phyloP scores from a whole-genome alignment of 176 grass and related monocot species.

The Avena eriantha region DNA sequence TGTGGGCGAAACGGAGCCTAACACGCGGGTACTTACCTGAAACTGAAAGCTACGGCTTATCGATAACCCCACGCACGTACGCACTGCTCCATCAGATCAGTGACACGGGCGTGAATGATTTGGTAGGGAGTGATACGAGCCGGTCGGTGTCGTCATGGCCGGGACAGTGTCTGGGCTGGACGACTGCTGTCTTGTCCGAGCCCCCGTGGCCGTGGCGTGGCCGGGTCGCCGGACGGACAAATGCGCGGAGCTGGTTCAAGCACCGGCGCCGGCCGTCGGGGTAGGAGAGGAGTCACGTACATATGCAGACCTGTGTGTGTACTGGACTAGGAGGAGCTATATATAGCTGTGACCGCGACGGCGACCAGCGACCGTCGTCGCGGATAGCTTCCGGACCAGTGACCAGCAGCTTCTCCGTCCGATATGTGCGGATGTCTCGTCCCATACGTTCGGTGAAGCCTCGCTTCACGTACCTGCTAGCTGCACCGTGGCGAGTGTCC shows the following conservation, averaged over 20 bases:
- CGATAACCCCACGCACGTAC: neutral
- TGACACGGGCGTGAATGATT: too few species aligned
- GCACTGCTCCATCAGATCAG: too few species aligned
- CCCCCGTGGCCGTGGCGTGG: neutral
- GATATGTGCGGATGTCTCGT: too few species aligned
- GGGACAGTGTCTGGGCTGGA: neutral
- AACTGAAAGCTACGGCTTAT: neutral
- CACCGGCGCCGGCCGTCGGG: neutral
- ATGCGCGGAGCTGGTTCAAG: neutral
- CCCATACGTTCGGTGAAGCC: neutral
- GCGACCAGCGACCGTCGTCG: neutral
- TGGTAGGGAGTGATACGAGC: too few species aligned
- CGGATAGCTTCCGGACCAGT: neutral
- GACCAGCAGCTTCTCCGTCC: neutral
- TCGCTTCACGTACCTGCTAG: neutral
- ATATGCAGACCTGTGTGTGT: neutral
- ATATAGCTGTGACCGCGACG: neutral
- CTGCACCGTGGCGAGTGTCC: neutral
- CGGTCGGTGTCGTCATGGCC: neutral
- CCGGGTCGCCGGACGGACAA: neutral
- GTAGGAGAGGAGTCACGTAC: neutral
- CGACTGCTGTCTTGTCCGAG: conserved; percentile 12
- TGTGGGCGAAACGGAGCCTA: neutral
- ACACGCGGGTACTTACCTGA: neutral
- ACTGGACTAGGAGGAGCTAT: neutral